Conservation (phyloP, 2,329 filamentous ascomycete species). For the Bimuria novae-zelandiae region DNA sequence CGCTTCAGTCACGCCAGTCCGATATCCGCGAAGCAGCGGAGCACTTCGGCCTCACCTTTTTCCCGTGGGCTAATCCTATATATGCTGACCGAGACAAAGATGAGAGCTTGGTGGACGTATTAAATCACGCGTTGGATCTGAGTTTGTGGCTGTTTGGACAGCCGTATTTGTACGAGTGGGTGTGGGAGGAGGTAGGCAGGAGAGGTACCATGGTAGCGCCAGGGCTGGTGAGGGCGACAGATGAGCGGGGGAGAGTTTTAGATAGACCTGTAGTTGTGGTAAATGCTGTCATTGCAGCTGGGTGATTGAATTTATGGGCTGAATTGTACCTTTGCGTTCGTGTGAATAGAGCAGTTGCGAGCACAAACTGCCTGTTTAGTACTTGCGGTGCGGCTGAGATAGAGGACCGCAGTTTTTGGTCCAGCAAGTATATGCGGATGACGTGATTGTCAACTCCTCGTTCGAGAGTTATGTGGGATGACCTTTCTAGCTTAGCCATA, state of each 20-base stretch:
- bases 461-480: too few species aligned
- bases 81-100: conserved; percentile 35
- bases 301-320: neutral
- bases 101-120: conserved; percentile 31
- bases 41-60: conserved; percentile 41
- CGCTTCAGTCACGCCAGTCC: conserved; percentile 15
- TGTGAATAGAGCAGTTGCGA: neutral
- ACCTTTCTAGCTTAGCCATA: too few species aligned
- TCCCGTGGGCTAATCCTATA: conserved; percentile 40
- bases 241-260: conserved; percentile 8
- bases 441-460: too few species aligned
- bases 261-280: conserved; percentile 10
- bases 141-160: conserved; percentile 39
- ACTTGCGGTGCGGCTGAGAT: too few species aligned
- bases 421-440: too few species aligned
- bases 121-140: conserved; percentile 30
- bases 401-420: too few species aligned
- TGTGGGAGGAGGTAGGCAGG: conserved; percentile 31
- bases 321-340: neutral
- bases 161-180: conserved; percentile 28
- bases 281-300: conserved; percentile 7
- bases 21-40: conserved; percentile 40
- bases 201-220: conserved; percentile 32
- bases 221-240: conserved; percentile 19
- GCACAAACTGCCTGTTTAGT: too few species aligned